phyloP scores from a whole-genome alignment of 768 basidiomycete species.

The Pleurotus pulmonarius region DNA sequence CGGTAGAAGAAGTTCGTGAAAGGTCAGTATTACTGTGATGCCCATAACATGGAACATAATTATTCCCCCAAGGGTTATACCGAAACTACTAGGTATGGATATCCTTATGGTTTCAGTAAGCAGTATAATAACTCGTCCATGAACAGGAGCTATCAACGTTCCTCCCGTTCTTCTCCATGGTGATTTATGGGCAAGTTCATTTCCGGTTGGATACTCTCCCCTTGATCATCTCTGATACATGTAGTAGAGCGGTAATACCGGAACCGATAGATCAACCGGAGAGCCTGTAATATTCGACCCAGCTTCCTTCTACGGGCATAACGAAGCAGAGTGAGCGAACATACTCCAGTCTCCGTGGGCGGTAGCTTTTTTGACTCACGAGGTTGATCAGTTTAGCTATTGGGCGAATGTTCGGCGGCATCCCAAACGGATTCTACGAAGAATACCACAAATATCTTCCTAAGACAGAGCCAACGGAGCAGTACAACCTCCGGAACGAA shows the following conservation, averaged over 20 bases:
- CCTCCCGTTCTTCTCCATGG: conserved; percentile 74
- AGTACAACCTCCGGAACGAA: conserved; percentile 61
- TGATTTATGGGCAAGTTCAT: conserved; percentile 66
- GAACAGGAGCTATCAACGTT: conserved; percentile 45
- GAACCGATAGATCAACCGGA: conserved; percentile 48
- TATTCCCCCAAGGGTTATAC: conserved; percentile 54
- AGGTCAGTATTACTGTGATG: conserved; percentile 29
- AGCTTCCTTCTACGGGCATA: conserved; percentile 76
- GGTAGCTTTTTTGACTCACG: neutral
- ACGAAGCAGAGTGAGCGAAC: conserved; percentile 68
- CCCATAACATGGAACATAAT: neutral
- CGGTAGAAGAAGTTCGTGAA: conserved; percentile 46
- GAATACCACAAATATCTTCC: conserved; percentile 62
- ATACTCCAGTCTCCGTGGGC: neutral
- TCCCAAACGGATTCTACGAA: conserved; percentile 58
- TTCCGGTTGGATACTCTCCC: neutral
- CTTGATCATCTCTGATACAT: conserved; percentile 4
- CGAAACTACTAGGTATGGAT: conserved; percentile 51
- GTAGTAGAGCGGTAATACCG: conserved; percentile 68
- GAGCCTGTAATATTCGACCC: conserved; percentile 75
- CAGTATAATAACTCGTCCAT: neutral
- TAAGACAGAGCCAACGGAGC: conserved; percentile 59
- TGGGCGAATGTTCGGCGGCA: conserved; percentile 76
- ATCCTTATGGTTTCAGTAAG: neutral
- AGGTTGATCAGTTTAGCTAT: conserved; percentile 56